Base-by-base conservation (phyloP, 306 rosid species). In the Vicia faba region DNA sequence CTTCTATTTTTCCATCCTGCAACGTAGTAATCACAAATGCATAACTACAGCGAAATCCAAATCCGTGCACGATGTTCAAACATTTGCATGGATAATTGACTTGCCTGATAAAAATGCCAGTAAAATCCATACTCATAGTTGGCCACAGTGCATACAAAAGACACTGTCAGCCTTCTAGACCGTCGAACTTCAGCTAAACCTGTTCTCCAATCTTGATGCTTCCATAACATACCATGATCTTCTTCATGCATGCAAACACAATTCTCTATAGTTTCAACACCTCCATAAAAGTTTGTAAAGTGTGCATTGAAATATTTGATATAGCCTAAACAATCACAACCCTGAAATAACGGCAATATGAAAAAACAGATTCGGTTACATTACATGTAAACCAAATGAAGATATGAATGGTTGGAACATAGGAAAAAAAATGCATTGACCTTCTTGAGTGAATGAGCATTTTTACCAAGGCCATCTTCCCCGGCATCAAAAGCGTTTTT, bases 161-260 rank as follows among this genome's bases (percentile, higher is more conserved):
- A 88, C 48, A 86, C 96, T 0, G 89, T 80, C 45, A 88, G 79
- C 89, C 96, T 84, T 73, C 96, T 80, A 6, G 96, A 86, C 18
- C 92, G 80, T 26, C 96, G 85, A 68, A 89, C 96, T 78, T 89
- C 96, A 39, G 92, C 92, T 61, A 86, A 71, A 60, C 96, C 87
- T 49, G 92, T 76, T 81, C 92, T 86, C 96, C 96, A 89, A 79
- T 89, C 96, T 79, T 89, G 96, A 79, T 89, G 96, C 73, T 89
- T 89, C 96, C 96, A 89, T 57, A 89, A 56, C 19, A 86, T 86
- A 51, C 96, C 96, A 65, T 86, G 92, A 68, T 89, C 92, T 77
- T 89, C 96, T 78, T 89, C 96, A 29, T 89, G 96, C 77, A 89
- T 55, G 72, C 96, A 89, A 64, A 86, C 90, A 84, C 92, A 89